phyloP scores from a whole-genome alignment of 2,329 filamentous ascomycete species.

The Arthrobotrys conoides region DNA sequence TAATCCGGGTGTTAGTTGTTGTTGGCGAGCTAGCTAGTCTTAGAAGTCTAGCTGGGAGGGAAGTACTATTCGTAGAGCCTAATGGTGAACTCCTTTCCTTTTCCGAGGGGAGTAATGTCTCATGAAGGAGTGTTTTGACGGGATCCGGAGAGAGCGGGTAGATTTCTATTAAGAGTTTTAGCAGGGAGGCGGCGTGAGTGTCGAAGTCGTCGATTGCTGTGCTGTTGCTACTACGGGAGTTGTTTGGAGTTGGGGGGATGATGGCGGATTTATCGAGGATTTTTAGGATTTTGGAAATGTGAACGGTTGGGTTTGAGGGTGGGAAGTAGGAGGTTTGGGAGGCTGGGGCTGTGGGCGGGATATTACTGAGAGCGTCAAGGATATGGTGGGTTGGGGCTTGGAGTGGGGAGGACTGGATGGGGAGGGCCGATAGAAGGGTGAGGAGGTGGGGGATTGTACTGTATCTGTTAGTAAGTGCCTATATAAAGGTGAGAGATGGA shows the following conservation, averaged over 20 bases:
- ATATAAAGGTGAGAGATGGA: background rate
- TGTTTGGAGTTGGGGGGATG: background rate
- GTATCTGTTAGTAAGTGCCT: background rate
- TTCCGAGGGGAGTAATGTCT: constrained; percentile 80
- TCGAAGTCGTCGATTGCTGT: constrained; percentile 75
- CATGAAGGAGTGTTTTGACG: constrained; percentile 76
- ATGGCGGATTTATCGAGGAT: constrained; percentile 41
- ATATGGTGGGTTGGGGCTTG: constrained; percentile 80
- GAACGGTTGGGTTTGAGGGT: constrained; percentile 65
- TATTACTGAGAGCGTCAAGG: constrained; percentile 84
- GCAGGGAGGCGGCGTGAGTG: constrained; percentile 77
- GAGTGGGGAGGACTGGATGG: constrained; percentile 76
- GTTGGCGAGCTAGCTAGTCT: constrained; percentile 81
- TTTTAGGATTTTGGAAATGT: constrained; percentile 70
- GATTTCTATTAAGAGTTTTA: constrained; percentile 81
- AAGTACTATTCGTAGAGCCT: constrained; percentile 75
- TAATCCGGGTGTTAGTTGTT: constrained; percentile 79
- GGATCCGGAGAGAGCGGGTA: constrained; percentile 77
- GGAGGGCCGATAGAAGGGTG: constrained; percentile 75
- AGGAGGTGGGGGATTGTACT: constrained; percentile 77
- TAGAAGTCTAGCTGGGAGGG: constrained; percentile 82
- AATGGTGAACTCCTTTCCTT: constrained; percentile 81
- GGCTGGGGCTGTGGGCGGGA: constrained; percentile 74
- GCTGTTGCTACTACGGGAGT: background rate
- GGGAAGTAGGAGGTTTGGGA: constrained; percentile 75